Conservation (phyloP, 1,284 basidiomycete species). For the Leccinum insolens region DNA sequence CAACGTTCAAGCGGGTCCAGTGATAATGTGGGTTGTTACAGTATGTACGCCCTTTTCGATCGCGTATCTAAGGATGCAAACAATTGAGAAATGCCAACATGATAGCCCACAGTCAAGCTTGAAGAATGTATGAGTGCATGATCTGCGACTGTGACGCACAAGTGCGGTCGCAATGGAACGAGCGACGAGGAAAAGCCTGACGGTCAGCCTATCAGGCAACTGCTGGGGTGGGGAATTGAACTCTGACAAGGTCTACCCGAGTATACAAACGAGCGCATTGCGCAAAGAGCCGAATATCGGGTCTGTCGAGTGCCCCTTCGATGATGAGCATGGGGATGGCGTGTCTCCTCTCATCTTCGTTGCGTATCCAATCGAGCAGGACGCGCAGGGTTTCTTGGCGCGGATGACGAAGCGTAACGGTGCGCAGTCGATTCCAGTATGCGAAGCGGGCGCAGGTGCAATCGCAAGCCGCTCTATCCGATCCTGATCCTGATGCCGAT, state of each 20-base stretch:
- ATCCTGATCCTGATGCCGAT: constrained; percentile 8
- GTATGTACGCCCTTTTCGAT: constrained; percentile 1
- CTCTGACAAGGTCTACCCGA: constrained; percentile 22
- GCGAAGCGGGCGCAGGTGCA: constrained; percentile 6
- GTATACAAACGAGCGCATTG: constrained; percentile 15
- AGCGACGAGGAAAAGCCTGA: background rate
- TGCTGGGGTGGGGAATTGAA: background rate
- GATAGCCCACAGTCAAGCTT: background rate
- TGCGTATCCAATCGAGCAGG: constrained; percentile 27
- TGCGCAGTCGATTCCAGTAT: constrained; percentile 24
- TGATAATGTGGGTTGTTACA: background rate
- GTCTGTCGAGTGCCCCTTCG: constrained; percentile 17
- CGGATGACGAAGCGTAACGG: constrained; percentile 27
- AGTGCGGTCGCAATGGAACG: background rate
- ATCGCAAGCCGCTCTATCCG: constrained; percentile 1
- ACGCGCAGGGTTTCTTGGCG: constrained; percentile 23
- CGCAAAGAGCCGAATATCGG: constrained; percentile 23
- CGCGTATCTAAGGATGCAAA: constrained; percentile 13
- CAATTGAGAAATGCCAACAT: background rate
- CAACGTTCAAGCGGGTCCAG: background rate
- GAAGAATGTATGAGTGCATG: background rate
- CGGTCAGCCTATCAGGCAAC: background rate
- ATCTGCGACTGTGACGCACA: background rate
- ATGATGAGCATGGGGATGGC: constrained; percentile 21
- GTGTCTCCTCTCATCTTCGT: constrained; percentile 14